Conservation (phyloP, 495 filamentous ascomycete genomes). For the Penicillium taxi region DNA sequence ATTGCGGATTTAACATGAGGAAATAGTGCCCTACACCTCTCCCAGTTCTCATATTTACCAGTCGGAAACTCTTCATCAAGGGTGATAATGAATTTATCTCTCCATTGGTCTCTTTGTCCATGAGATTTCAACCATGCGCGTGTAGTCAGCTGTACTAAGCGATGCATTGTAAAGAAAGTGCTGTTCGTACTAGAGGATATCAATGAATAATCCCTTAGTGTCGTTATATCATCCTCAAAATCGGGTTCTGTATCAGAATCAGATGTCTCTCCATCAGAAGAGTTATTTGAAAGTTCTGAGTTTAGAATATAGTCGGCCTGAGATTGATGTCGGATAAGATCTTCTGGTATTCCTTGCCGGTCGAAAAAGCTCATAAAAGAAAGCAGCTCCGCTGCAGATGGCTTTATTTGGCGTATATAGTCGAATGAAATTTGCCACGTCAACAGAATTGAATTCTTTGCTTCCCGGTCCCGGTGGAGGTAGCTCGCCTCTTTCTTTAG, state of each 20-base stretch:
- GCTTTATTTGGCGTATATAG: slow-evolving; percentile 12
- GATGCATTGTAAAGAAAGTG: slow-evolving; percentile 4
- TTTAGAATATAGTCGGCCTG: neutral
- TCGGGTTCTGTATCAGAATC: neutral
- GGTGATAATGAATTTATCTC: neutral
- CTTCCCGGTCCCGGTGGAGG: slow-evolving; percentile 14
- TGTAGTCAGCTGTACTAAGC: slow-evolving; percentile 4
- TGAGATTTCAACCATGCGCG: slow-evolving; percentile 8
- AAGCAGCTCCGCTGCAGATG: slow-evolving; percentile 15
- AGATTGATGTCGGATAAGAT: neutral
- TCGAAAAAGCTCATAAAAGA: slow-evolving; percentile 13
- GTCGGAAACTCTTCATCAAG: neutral
- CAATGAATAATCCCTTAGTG: slow-evolving; percentile 2
- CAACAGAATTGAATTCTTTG: slow-evolving; percentile 16
- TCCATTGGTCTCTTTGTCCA: slow-evolving; percentile 25
- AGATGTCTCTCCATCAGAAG: neutral
- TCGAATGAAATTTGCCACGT: slow-evolving; percentile 30
- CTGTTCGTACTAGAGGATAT: slow-evolving; percentile 1
- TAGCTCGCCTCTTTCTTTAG: neutral
- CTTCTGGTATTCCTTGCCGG: slow-evolving; percentile 7
- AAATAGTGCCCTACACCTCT: slow-evolving; percentile 2
- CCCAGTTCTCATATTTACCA: slow-evolving; percentile 2
- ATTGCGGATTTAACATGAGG: slow-evolving; percentile 5
- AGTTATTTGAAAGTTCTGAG: neutral
- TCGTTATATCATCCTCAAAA: slow-evolving; percentile 3